phyloP scores from a whole-genome alignment of 1,284 basidiomycete species.

The Cryptococcus depauperatus region DNA sequence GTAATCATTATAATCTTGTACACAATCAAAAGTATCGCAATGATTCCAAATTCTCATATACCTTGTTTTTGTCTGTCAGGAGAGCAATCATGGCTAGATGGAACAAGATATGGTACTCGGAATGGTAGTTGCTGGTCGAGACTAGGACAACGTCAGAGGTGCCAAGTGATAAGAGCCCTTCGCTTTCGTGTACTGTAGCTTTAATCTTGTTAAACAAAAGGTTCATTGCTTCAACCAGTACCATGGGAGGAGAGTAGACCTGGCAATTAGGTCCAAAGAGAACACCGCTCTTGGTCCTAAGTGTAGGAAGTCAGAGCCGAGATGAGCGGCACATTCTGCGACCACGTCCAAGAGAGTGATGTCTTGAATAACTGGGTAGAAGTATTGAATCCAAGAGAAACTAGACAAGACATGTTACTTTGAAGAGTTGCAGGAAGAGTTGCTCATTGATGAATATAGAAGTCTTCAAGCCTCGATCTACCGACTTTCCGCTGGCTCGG shows the following conservation, averaged over 20 bases:
- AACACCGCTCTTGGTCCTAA: conserved; percentile 66
- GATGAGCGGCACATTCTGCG: conserved; percentile 67
- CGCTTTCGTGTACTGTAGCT: conserved; percentile 34
- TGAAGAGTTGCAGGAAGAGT: too few relatives aligned
- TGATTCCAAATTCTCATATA: conserved; percentile 13
- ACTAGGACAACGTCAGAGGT: conserved; percentile 83
- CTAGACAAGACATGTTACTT: conserved; percentile 30
- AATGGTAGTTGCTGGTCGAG: conserved; percentile 49
- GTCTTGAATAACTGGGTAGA: conserved; percentile 80
- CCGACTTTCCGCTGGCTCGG: too few relatives aligned
- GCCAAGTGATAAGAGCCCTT: conserved; percentile 81
- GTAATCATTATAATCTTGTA: conserved; percentile 49
- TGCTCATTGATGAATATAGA: too few relatives aligned
- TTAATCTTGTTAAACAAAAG: conserved; percentile 64
- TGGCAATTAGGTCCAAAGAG: conserved; percentile 61
- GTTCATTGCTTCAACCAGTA: conserved; percentile 80
- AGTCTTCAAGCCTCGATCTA: too few relatives aligned
- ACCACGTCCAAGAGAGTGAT: conserved; percentile 55
- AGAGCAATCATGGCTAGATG: conserved; percentile 46
- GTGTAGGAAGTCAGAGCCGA: conserved; percentile 70
- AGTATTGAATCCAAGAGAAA: conserved; percentile 78
- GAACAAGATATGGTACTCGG: conserved; percentile 49
- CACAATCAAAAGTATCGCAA: conserved; percentile 46
- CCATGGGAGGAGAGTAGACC: conserved; percentile 64
- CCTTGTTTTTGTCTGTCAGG: conserved; percentile 13